These are phyloP conservation scores for Chaetomium olivaceum DNA, from an alignment of 2,329 filamentous ascomycete genomes.

Conservation along the genomic window DNA sequence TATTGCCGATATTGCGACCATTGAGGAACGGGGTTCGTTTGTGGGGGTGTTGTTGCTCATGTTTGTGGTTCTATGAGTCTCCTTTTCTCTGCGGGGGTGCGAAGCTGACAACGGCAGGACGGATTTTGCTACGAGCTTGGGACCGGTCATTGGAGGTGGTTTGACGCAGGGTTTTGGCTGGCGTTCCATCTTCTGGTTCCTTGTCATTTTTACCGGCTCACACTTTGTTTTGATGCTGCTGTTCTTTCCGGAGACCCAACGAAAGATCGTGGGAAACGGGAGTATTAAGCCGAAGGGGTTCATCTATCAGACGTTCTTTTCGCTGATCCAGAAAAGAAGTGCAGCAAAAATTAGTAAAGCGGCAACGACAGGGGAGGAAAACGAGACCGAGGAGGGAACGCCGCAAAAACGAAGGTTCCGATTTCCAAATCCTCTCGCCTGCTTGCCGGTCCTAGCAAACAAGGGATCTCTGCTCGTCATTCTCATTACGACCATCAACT, in stretches of 20 bases:
- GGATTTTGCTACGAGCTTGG: constrained; percentile 44
- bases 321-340: constrained; percentile 7
- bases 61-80: neutral
- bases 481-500: constrained; percentile 23
- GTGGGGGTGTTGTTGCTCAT: constrained; percentile 53
- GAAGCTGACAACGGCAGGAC: constrained; percentile 16
- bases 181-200: constrained; percentile 63
- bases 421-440: constrained; percentile 20
- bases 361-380: neutral
- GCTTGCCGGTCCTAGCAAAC: constrained; percentile 20
- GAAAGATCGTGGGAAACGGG: constrained; percentile 54
- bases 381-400: neutral
- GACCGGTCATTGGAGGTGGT: constrained; percentile 61
- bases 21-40: constrained; percentile 60
- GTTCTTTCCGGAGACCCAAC: constrained; percentile 57
- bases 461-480: constrained; percentile 24
- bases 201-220: constrained; percentile 49
- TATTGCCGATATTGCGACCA: constrained; percentile 62
- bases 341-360: neutral
- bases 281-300: constrained; percentile 44
- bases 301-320: constrained; percentile 41
- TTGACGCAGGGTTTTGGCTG: constrained; percentile 59
- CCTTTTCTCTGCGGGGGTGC: neutral
- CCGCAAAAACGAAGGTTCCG: neutral
- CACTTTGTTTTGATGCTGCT: constrained; percentile 46